These are phyloP conservation scores for Paraurostyla sp. DNA, from an alignment of 73 alveolate species.

Conservation along the genomic window DNA sequence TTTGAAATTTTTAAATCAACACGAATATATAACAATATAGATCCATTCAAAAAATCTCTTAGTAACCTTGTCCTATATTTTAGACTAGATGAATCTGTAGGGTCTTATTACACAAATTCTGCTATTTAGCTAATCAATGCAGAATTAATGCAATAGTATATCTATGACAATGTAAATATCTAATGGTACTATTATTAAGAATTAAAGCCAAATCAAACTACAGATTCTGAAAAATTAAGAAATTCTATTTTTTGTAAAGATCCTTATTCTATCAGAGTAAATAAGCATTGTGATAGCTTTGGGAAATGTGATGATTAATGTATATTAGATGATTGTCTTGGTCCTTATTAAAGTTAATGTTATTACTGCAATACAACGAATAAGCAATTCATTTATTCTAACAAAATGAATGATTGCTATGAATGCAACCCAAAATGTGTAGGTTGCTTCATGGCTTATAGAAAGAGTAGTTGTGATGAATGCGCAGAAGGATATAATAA, in stretches of 20 bases:
- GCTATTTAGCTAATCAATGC: neutral
- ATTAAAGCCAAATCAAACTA: neutral
- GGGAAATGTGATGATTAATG: neutral
- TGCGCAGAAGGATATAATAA: neutral
- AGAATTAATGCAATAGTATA: neutral
- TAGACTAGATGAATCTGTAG: conserved; percentile 18
- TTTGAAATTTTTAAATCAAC: neutral
- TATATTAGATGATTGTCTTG: neutral
- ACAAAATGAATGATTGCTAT: neutral
- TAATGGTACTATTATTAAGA: conserved; percentile 5
- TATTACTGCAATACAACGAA: neutral
- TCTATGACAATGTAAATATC: neutral
- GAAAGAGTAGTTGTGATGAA: neutral
- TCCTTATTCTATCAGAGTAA: neutral
- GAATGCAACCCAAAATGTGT: neutral
- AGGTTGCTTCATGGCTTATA: neutral
- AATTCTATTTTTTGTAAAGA: neutral
- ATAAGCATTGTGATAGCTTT: neutral
- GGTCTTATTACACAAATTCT: neutral
- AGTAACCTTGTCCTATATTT: neutral
- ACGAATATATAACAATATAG: neutral
- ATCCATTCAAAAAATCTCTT: neutral
- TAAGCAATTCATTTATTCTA: neutral
- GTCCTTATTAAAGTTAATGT: neutral
- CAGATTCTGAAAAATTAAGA: neutral